A percentile compares a stretch with the other conserved stretches of the same genome.
phyloP scores from a whole-genome alignment of 2,329 filamentous ascomycete genomes.

The Coniochaeta hoffmannii region DNA sequence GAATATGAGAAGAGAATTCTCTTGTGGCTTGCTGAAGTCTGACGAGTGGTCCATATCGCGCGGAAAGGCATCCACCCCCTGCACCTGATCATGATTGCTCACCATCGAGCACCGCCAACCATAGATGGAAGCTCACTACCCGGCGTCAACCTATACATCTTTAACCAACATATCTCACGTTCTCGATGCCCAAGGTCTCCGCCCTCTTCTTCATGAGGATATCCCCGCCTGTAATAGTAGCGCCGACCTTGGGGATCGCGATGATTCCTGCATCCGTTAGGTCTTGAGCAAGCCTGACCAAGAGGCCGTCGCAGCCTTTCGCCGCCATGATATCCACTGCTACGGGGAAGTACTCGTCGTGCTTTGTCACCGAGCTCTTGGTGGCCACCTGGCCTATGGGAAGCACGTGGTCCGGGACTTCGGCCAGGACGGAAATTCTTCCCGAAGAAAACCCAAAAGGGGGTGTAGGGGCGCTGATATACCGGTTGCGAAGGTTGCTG shows the following conservation, averaged over 20 bases:
- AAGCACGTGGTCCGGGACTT: constrained; percentile 32
- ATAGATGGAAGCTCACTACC: too few relatives aligned
- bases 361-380: constrained; percentile 30
- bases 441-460: constrained; percentile 37
- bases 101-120: too few relatives aligned
- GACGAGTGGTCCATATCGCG: too few relatives aligned
- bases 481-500: constrained; percentile 23
- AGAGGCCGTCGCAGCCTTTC: constrained; percentile 52
- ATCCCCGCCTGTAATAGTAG: constrained; percentile 9
- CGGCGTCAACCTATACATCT: too few relatives aligned
- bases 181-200: background rate
- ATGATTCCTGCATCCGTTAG: constrained; percentile 41
- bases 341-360: constrained; percentile 46
- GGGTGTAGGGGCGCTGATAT: constrained; percentile 30
- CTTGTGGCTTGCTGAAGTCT: too few relatives aligned
- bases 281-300: constrained; percentile 45
- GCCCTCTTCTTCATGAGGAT: constrained; percentile 2
- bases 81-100: too few relatives aligned
- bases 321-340: constrained; percentile 50
- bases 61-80: too few relatives aligned
- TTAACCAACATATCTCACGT: constrained; percentile 1
- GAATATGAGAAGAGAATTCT: too few relatives aligned
- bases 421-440: constrained; percentile 26
- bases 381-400: constrained; percentile 31
- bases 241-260: constrained; percentile 33